phyloP scores from a whole-genome alignment of 2,329 filamentous ascomycete species.

The Fusarium newnesense region DNA sequence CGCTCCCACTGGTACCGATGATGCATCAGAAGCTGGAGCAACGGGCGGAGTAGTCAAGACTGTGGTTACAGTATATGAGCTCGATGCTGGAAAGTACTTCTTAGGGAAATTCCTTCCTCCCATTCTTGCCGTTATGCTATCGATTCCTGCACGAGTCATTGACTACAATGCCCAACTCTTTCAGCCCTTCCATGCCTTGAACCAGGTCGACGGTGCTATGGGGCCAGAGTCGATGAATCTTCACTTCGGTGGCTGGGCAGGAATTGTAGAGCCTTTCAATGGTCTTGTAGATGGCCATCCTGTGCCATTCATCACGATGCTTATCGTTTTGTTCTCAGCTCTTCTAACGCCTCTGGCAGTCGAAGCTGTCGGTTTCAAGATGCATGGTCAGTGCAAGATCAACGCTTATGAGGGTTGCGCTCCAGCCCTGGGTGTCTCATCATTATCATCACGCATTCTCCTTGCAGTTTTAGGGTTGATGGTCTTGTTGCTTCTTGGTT shows the following conservation, averaged over 20 bases:
- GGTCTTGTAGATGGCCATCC: constrained; percentile 47
- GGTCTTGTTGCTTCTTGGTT: constrained; percentile 31
- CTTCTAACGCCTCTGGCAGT: constrained; percentile 38
- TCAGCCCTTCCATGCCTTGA: constrained; percentile 58
- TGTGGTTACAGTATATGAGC: constrained; percentile 27
- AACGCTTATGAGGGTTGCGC: constrained; percentile 36
- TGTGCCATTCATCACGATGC: constrained; percentile 41
- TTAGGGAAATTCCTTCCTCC: constrained; percentile 57
- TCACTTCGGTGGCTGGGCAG: constrained; percentile 52
- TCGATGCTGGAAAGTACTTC: constrained; percentile 49
- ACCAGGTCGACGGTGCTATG: constrained; percentile 50
- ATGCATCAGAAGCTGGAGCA: not conserved
- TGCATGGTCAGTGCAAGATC: constrained; percentile 40
- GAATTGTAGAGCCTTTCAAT: constrained; percentile 49
- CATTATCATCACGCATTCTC: constrained; percentile 25
- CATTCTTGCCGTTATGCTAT: constrained; percentile 52
- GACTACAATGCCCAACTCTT: constrained; percentile 56
- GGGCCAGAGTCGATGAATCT: constrained; percentile 57
- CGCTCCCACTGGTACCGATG: constrained; percentile 22
- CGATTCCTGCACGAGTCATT: constrained; percentile 56
- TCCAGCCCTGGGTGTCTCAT: constrained; percentile 38
- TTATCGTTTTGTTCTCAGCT: constrained; percentile 39
- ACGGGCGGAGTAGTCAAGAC: constrained; percentile 19
- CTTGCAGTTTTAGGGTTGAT: constrained; percentile 35
- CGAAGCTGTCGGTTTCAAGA: constrained; percentile 42